Conservation (phyloP, 371 early-diverging fungal species). For the Sporodiniella umbellata region DNA sequence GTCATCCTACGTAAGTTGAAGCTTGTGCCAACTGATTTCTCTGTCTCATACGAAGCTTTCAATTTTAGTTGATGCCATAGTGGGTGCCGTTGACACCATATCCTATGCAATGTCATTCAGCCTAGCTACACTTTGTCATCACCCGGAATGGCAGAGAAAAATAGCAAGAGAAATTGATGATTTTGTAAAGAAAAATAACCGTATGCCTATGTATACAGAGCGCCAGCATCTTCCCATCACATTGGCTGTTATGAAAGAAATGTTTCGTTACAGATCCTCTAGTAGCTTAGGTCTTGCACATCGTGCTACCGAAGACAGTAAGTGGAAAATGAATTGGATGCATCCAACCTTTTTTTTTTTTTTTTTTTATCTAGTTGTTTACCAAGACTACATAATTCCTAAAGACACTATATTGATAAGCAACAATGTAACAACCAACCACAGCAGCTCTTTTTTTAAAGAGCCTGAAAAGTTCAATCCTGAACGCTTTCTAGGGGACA, state of each 20-base stretch:
- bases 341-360: not conserved
- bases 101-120: conserved; percentile 4
- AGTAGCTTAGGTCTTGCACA: conserved; percentile 12
- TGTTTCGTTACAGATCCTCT: conserved; percentile 8
- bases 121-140: conserved; percentile 8
- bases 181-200: conserved; percentile 5
- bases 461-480: conserved; percentile 7
- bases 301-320: conserved; percentile 8
- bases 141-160: conserved; percentile 10
- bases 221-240: conserved; percentile 6
- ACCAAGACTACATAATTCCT: conserved; percentile 15
- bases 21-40: too few relatives aligned
- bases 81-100: conserved; percentile 13
- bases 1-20: conserved; percentile 26
- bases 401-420: conserved; percentile 5
- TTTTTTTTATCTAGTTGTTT: conserved; percentile 7
- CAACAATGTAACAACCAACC: conserved; percentile 9
- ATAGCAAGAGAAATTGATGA: conserved; percentile 10
- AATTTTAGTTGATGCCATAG: conserved; percentile 14
- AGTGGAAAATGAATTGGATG: too few relatives aligned
- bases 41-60: too few relatives aligned
- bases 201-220: conserved; percentile 8
- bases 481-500: conserved; percentile 9
- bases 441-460: not conserved
- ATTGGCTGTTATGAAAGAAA: conserved; percentile 13